Evolutionary conservation across 2,329 filamentous ascomycete species (phyloP).

Genomic region (Gremmenia infestans): DNA sequence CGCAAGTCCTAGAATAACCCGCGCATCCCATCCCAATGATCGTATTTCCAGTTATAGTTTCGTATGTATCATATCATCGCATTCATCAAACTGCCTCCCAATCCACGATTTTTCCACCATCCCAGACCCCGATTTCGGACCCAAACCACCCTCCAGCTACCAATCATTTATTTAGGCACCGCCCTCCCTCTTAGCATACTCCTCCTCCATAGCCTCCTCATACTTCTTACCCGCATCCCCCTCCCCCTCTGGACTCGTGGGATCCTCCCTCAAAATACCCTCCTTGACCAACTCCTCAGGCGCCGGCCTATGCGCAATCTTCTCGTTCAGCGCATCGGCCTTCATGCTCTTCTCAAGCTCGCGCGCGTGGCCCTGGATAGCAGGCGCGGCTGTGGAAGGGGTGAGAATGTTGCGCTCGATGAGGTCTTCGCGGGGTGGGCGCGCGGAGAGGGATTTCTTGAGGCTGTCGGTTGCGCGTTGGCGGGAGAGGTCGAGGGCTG

Average conservation of each 20-base stretch:
- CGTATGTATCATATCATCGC: conserved; percentile 8
- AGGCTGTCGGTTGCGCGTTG: conserved; percentile 58
- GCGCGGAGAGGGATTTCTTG: conserved; percentile 58
- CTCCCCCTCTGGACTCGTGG: conserved; percentile 43
- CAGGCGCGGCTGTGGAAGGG: conserved; percentile 69
- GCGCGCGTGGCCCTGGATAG: conserved; percentile 72
- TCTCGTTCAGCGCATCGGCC: conserved; percentile 80
- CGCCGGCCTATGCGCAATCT: conserved; percentile 70
- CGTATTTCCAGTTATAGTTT: not conserved
- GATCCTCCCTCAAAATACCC: conserved; percentile 71
- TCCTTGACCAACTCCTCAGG: conserved; percentile 73
- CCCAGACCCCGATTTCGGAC: too few relatives aligned
- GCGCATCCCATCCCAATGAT: not conserved
- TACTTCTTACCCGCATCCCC: conserved; percentile 38
- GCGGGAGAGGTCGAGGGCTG: conserved; percentile 58
- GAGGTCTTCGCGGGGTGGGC: conserved; percentile 67
- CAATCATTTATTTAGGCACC: conserved; percentile 43
- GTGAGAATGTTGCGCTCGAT: conserved; percentile 87
- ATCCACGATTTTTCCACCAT: not conserved
- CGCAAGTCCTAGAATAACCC: not conserved
- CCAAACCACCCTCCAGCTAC: not conserved
- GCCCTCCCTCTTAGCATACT: conserved; percentile 59
- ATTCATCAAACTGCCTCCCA: not conserved
- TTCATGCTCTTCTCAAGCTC: conserved; percentile 88
- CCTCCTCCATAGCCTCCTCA: conserved; percentile 57